Conservation (phyloP, 768 basidiomycete genomes). For the Xerocomus potaroensis region DNA sequence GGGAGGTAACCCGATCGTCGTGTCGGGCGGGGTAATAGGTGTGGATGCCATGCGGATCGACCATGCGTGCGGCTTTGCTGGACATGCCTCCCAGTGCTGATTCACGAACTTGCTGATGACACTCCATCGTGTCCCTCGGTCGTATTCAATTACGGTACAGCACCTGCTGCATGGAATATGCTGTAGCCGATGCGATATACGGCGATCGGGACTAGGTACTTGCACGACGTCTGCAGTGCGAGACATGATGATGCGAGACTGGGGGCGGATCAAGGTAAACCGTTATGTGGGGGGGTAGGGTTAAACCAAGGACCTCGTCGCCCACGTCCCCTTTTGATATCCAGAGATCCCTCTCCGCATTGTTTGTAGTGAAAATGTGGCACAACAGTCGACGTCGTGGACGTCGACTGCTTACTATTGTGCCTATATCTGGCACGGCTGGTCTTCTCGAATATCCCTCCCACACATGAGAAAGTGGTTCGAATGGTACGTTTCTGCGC, state of each 20-base stretch:
- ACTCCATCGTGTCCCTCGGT: constrained; percentile 21
- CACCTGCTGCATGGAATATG: constrained; percentile 28
- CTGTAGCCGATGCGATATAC: constrained; percentile 7
- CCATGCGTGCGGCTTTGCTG: constrained; percentile 17
- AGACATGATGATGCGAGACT: constrained; percentile 16
- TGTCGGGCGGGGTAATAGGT: constrained; percentile 11
- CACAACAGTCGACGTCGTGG: constrained; percentile 16
- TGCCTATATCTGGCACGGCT: constrained; percentile 15
- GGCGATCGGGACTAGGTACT: constrained; percentile 8
- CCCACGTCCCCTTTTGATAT: constrained; percentile 22
- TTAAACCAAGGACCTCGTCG: constrained; percentile 3
- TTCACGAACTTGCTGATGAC: constrained; percentile 25
- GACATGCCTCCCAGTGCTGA: constrained; percentile 27
- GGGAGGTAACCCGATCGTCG: constrained; percentile 8
- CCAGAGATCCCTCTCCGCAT: constrained; percentile 14
- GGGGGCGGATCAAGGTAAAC: constrained; percentile 12
- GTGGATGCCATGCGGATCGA: constrained; percentile 7
- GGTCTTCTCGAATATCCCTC: constrained; percentile 18
- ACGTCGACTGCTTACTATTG: constrained; percentile 16
- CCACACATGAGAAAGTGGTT: constrained; percentile 19
- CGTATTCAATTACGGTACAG: constrained; percentile 24
- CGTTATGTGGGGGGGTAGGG: constrained; percentile 1
- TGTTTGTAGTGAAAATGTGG: constrained; percentile 33
- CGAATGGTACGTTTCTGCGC: constrained; percentile 20
- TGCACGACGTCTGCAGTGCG: constrained; percentile 9